A percentile compares a stretch with the other conserved stretches of the same genome.
phyloP scores from a whole-genome alignment of 2,329 filamentous ascomycete species.

The Nemania abortiva region DNA sequence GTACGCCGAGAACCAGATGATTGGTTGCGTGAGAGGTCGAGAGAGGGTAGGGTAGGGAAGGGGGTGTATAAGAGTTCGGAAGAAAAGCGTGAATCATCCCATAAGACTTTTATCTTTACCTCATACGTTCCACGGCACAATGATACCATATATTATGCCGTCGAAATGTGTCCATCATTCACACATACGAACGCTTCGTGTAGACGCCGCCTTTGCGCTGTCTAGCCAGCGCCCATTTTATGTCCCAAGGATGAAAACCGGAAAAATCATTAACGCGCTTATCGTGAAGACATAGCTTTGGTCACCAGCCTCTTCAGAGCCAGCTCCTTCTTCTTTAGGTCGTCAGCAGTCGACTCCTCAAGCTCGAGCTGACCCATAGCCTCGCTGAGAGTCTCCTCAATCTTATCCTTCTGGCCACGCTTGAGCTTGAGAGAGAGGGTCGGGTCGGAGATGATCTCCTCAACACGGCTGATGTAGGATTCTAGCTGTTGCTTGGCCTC shows the following conservation, averaged over 20 bases:
- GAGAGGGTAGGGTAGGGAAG: constrained; percentile 39
- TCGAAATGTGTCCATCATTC: constrained; percentile 47
- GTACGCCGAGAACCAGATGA: constrained; percentile 48
- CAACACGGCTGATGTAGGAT: constrained; percentile 97
- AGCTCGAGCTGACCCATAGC: constrained; percentile 98
- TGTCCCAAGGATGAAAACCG: constrained; percentile 46
- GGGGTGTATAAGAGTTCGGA: constrained; percentile 43
- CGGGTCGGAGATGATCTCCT: constrained; percentile 98
- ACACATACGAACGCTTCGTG: constrained; percentile 45
- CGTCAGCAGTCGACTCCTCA: constrained; percentile 89
- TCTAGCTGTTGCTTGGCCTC: constrained; percentile 99
- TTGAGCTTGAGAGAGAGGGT: constrained; percentile 97
- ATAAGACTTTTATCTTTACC: constrained; percentile 49
- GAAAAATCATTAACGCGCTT: constrained; percentile 57
- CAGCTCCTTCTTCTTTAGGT: constrained; percentile 99
- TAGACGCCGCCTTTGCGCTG: constrained; percentile 44
- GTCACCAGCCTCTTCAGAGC: constrained; percentile 97
- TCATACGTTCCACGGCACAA: constrained; percentile 44
- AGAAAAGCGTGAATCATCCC: constrained; percentile 48
- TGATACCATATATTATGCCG: constrained; percentile 42
- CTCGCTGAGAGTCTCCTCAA: constrained; percentile 95
- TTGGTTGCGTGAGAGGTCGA: constrained; percentile 43
- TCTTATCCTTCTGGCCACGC: constrained; percentile 99
- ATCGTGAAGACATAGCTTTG: constrained; percentile 96
- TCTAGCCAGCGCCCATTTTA: constrained; percentile 48